Percentiles rank a stretch among this genome's conserved stretches.
Evolutionary conservation across 495 filamentous ascomycete genomes (phyloP).

Genomic region (Trichoderma reesei): DNA sequence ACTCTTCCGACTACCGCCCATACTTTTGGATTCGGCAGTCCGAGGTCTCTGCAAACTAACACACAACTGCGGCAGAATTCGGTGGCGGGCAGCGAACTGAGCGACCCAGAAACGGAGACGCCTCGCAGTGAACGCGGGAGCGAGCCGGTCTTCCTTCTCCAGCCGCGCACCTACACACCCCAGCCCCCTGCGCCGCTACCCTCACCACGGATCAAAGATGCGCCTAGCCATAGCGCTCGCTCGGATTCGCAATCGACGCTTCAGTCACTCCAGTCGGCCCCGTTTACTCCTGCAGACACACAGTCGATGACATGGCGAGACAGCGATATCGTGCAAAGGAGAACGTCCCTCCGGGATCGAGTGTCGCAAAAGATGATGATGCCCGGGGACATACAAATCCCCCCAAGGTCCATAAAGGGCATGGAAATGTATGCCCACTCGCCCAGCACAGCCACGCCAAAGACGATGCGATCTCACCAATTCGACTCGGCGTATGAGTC

Average conservation of each 20-base stretch:
- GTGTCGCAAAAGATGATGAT: slow-evolving; percentile 37
- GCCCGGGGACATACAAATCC: slow-evolving; percentile 37
- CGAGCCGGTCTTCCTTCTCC: slow-evolving; percentile 34
- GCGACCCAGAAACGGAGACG: slow-evolving; percentile 7
- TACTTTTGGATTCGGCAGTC: not conserved
- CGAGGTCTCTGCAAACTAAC: not conserved
- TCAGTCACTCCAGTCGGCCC: not conserved
- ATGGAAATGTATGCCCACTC: slow-evolving; percentile 18
- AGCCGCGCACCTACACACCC: slow-evolving; percentile 46
- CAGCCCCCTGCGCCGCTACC: slow-evolving; percentile 37
- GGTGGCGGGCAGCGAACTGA: not conserved
- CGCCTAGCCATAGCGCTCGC: not conserved
- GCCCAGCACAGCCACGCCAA: slow-evolving; percentile 28
- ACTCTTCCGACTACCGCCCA: not conserved
- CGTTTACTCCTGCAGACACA: not conserved
- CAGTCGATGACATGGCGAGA: slow-evolving; percentile 14
- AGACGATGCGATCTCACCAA: slow-evolving; percentile 16
- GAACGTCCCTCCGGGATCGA: slow-evolving; percentile 38
- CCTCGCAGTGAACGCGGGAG: slow-evolving; percentile 9
- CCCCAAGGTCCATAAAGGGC: slow-evolving; percentile 14
- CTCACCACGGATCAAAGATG: slow-evolving; percentile 28
- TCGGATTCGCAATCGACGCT: not conserved
- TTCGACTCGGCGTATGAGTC: slow-evolving; percentile 40
- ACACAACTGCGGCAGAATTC: not conserved
- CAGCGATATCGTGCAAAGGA: slow-evolving; percentile 22